Base-by-base conservation (phyloP, 208 protist species). In the Trypanosoma melophagium region DNA sequence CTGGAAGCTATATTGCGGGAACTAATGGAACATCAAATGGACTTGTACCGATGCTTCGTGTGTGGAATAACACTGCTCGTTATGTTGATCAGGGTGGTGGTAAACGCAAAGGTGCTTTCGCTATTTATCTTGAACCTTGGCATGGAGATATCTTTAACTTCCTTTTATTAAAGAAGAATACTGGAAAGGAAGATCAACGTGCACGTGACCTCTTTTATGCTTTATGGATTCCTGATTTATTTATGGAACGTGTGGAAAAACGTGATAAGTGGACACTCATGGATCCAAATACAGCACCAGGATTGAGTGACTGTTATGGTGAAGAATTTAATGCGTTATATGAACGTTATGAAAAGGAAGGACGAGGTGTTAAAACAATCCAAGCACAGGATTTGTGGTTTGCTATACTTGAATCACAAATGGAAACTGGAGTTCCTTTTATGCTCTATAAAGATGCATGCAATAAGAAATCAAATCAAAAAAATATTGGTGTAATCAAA, bases 111-210 rank as follows among this genome's bases (percentile, higher is more conserved):
- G 99, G 99, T 31, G 96, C 98, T 41, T 99, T 99, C 82, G 98
- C 98, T 52, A 81, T 99, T 24, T 99, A 99, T 79, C 87, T 99
- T 0, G 99, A 99, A 89, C 99, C 99, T 58, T 99, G 99, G 99
- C 99, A 99, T 78, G 93, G 97, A 0, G 99, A 99, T 69, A 87
- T 99, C 38, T 97, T 98, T 52, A 95, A 98, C 17, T 99, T 99
- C 68, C 63, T 99, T 14, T 89, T 99, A 47, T 82, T 99, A 24
- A 97, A 96, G 81, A 98, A 98, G 80, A 99, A 99, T 81, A 96
- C 89, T 21, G 98, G 98, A 35, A 98, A 98, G 71, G 98, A 99
- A 42, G 99, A 99, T 56, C 87, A 92, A 57, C 89, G 94, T 31
- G 93, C 93, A n/a, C 90, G 98, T 60, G 99, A 99, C 77, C 89